Evolutionary conservation across 148 eudicot species (phyloP).

Genomic region (Rheum nobile): DNA sequence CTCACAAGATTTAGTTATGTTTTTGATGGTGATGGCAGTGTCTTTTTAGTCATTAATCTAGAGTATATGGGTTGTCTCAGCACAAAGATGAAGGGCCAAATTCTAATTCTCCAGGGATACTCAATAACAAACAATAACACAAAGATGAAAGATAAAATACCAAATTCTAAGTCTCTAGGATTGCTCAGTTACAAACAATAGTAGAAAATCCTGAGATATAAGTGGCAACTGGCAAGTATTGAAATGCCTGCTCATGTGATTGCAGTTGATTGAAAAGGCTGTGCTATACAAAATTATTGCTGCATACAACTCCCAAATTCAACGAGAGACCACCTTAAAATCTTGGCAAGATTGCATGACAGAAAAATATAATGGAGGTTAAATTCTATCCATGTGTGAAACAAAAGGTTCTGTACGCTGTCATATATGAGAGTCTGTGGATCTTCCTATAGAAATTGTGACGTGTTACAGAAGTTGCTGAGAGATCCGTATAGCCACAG

Average conservation of each 20-base stretch:
- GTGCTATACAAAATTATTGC: not conserved
- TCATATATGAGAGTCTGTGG: not conserved
- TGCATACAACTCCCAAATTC: not conserved
- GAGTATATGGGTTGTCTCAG: not conserved
- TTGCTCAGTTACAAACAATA: not conserved
- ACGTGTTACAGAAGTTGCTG: constrained; percentile 63
- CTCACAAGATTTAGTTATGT: too few relatives aligned
- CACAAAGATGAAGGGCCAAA: not conserved
- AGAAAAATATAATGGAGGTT: not conserved
- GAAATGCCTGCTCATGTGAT: not conserved
- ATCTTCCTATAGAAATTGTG: constrained; percentile 3
- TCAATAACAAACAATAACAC: not conserved
- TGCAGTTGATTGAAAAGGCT: not conserved
- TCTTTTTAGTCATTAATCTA: too few relatives aligned
- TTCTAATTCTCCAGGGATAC: not conserved
- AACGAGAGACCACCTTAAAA: not conserved
- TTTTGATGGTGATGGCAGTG: too few relatives aligned
- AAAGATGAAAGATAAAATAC: not conserved
- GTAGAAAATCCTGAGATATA: not conserved
- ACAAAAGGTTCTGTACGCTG: not conserved
- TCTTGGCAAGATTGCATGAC: not conserved
- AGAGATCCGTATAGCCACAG: constrained; percentile 67
- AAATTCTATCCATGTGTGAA: not conserved
- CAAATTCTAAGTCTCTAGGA: not conserved
- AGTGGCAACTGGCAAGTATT: not conserved